Evolutionary conservation across 2,329 filamentous ascomycete genomes (phyloP), one percentile per base, ranked within the genome.

Genomic region (Cadophora malorum): DNA sequence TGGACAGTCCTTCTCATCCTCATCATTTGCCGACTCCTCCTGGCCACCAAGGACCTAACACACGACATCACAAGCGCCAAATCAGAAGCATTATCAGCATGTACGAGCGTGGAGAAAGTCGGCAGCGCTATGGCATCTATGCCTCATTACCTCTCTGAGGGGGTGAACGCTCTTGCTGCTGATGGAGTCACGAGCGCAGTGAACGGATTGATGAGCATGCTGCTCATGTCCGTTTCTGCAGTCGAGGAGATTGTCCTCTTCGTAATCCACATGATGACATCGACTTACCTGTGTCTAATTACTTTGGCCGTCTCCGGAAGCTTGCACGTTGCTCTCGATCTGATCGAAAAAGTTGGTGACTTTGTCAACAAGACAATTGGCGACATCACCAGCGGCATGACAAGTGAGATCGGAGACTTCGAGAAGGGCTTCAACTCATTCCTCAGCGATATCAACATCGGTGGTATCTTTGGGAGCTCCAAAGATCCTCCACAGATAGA

Each of bases 51-150:
- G 65, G 86, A 86, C 74, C 86, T 97, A 71, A 85, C 94, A 77
- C 84, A 88, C 73, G 89, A 94, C 77, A 87, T 98, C 71, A 87
- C 81, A 64, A 88, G 89, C 66, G 95, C 96, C 59, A 91, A 93
- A 79, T 80, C 83, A 66, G 90, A 97, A 83, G 95, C 96, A 28
- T 86, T 97, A 64, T 91, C 92, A 63, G 94, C 95, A 71, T 99
- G 96, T 80, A 93, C 90, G 67, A 91, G 92, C 78, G 95, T 98
- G 59, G 95, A 99, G 82, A 93, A 93, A 73, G 88, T 97, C 74
- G 96, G 95, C 71, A 97, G 94, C 78, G 87, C 93, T 69, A 95
- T 99, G 93, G 96, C 95, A 49, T 98, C 96, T 47, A 97, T 98
- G 94, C 96, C 96, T 67, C 91, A 97, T 80, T 98, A 97, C 81